phyloP scores from a whole-genome alignment of 1,284 basidiomycete species.

The Heimioporus punctisporus region DNA sequence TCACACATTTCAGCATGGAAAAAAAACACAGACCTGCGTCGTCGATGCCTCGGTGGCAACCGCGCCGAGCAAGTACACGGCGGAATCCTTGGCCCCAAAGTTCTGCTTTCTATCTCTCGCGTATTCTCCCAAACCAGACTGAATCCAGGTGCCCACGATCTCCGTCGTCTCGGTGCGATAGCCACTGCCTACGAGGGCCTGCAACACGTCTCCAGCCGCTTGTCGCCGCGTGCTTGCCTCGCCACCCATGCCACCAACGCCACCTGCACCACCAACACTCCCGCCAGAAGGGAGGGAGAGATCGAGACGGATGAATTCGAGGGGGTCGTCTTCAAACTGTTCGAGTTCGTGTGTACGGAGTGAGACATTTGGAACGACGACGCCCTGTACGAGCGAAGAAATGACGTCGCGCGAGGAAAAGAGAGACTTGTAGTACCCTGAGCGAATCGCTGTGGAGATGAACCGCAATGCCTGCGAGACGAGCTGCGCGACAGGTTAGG shows the following conservation, averaged over 20 bases:
- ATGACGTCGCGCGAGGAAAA: constrained; percentile 82
- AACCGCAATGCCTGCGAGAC: constrained; percentile 95
- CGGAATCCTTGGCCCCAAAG: constrained; percentile 96
- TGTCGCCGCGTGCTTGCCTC: constrained; percentile 76
- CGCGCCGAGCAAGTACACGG: constrained; percentile 93
- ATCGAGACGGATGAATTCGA: constrained; percentile 94
- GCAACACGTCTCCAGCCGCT: constrained; percentile 92
- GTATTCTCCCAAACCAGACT: constrained; percentile 69
- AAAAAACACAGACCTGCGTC: constrained; percentile 56
- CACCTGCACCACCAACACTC: constrained; percentile 12
- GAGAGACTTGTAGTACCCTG: constrained; percentile 72
- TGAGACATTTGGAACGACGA: constrained; percentile 92
- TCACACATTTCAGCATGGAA: no score
- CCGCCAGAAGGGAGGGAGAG: constrained; percentile 68
- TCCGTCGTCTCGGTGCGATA: constrained; percentile 85
- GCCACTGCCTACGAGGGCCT: constrained; percentile 80
- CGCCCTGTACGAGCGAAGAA: constrained; percentile 84
- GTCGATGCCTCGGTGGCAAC: constrained; percentile 92
- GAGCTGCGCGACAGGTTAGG: constrained; percentile 49
- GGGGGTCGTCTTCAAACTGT: constrained; percentile 97
- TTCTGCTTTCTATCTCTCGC: constrained; percentile 61
- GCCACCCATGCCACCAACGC: constrained; percentile 46
- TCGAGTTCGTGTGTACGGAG: constrained; percentile 92
- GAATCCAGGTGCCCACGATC: constrained; percentile 86
- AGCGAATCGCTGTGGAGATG: constrained; percentile 92